These are phyloP conservation scores for Wickerhamomyces queroliae DNA, from an alignment of 805 yeast genomes.

Conservation along the genomic window DNA sequence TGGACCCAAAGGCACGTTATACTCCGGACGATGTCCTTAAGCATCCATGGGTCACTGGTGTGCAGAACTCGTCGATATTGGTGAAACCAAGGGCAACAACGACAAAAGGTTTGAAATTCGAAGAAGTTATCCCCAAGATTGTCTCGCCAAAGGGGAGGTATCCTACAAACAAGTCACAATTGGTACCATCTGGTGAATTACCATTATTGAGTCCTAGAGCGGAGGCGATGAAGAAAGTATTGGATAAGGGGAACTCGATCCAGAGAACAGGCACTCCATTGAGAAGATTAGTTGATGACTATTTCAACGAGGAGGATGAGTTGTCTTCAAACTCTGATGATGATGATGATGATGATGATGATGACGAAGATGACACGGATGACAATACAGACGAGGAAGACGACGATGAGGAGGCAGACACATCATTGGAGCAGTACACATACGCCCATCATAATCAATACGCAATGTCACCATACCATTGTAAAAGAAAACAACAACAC, in stretches of 20 bases:
- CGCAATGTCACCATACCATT: slow-evolving; percentile 14
- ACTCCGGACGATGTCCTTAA: slow-evolving; percentile 68
- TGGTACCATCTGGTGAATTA: slow-evolving; percentile 29
- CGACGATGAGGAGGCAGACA: slow-evolving; percentile 4
- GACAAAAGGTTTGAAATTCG: slow-evolving; percentile 16
- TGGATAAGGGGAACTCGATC: slow-evolving; percentile 81
- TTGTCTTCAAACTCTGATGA: slow-evolving; percentile 8
- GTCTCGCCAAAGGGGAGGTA: slow-evolving; percentile 14
- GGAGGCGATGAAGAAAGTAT: slow-evolving; percentile 77
- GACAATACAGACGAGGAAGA: slow-evolving; percentile 3
- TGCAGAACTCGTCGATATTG: slow-evolving; percentile 23
- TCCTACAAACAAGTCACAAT: slow-evolving; percentile 1
- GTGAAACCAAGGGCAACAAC: slow-evolving; percentile 29
- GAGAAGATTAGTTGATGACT: slow-evolving; percentile 18
- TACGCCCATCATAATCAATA: slow-evolving; percentile 1
- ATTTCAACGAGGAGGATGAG: slow-evolving; percentile 23
- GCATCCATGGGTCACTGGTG: slow-evolving; percentile 75
- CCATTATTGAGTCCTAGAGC: slow-evolving; percentile 76
- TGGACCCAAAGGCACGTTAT: slow-evolving; percentile 76
- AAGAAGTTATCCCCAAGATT: slow-evolving; percentile 16
- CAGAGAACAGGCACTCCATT: slow-evolving; percentile 43
- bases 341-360: slow-evolving; percentile 8
- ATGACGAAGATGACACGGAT: slow-evolving; percentile 5
- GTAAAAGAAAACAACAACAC: neutral
- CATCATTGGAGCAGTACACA: slow-evolving; percentile 7